Base-by-base conservation (phyloP, 1,139 yeast genomes). In the Pichia sp. region DNA sequence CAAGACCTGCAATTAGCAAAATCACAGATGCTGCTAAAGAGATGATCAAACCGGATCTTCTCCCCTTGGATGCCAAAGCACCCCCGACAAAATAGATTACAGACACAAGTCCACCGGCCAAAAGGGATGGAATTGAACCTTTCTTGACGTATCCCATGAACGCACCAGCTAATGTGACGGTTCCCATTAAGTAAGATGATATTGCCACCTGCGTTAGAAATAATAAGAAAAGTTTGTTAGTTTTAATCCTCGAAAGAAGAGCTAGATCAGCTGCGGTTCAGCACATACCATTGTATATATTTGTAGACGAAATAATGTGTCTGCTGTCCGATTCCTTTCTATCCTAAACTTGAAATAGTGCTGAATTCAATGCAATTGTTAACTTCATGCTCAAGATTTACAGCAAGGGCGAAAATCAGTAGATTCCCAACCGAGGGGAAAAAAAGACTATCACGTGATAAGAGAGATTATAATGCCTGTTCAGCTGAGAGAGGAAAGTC, bases 21-120 rank as follows among this genome's bases (percentile, higher is more conserved):
- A 86, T 66, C 1, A 82, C 65, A 27, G 95, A 85, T 1, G 92
- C 80, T 9, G 84, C 87, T 54, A 90, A 73, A 0, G 97, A 96
- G 46, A 87, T 67, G 67, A 88, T 93, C 61, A 91, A 76, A 38
- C 97, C 97, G 73, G 81, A 82, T 67, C 87, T 90, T 58, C 83
- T 84, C 67, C 89, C 88, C 57, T 84, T 74, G 60, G 81, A 79
- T 61, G 89, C 75, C 62, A 91, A 75, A 71, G 88, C 87, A 40
- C 96, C 97, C 1, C 96, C 86, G 55, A 77, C 68, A 24, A 90
- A 95, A 69, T 84, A 92, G 46, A 86, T 69, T 5, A 81, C 76
- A 10, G 95, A 83, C 60, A 90, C 76, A 0, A 85, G 74, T 9
- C 85, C 65, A 36, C 97, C 97, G 2, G 95, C 96, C 48, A 84